phyloP scores from a whole-genome alignment of 768 basidiomycete species.

The Daedaleopsis nitida region DNA sequence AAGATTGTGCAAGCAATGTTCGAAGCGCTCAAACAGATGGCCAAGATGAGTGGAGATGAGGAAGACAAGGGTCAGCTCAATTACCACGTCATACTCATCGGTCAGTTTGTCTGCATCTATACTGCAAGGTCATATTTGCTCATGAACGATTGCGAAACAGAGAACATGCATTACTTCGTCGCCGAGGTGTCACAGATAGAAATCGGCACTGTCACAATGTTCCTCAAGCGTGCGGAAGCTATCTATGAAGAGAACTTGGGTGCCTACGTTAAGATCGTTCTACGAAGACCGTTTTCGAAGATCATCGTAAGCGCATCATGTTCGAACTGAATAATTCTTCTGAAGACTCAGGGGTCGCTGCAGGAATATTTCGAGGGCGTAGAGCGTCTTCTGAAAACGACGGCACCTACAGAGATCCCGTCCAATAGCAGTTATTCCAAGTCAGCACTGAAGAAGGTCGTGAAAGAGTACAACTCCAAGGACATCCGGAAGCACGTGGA shows the following conservation, averaged over 20 bases:
- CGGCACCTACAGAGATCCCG: constrained; percentile 74
- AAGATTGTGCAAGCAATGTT: constrained; percentile 90
- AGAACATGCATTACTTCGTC: constrained; percentile 96
- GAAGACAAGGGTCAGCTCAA: constrained; percentile 98
- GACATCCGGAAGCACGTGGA: constrained; percentile 91
- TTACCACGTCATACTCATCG: constrained; percentile 93
- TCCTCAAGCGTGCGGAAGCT: constrained; percentile 70
- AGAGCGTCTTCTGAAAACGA: constrained; percentile 82
- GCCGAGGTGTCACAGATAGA: constrained; percentile 77
- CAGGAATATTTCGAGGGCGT: constrained; percentile 96
- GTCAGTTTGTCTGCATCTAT: constrained; percentile 46
- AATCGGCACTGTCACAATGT: constrained; percentile 59
- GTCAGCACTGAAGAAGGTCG: constrained; percentile 75
- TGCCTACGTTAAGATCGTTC: constrained; percentile 84
- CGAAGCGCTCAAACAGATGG: constrained; percentile 92
- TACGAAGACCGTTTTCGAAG: constrained; percentile 84
- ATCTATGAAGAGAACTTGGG: constrained; percentile 89
- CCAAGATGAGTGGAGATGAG: constrained; percentile 89
- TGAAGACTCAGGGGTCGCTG: too few species aligned
- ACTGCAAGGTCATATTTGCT: neutral
- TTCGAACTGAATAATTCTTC: too few species aligned
- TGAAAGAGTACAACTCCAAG: constrained; percentile 85
- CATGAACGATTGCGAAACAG: constrained; percentile 40
- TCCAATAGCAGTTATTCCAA: constrained; percentile 77
- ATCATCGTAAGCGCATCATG: constrained; percentile 62